Evolutionary conservation across 1,284 basidiomycete species (phyloP), one percentile per base, ranked within the genome.

Genomic region (Golubevia pallescens): DNA sequence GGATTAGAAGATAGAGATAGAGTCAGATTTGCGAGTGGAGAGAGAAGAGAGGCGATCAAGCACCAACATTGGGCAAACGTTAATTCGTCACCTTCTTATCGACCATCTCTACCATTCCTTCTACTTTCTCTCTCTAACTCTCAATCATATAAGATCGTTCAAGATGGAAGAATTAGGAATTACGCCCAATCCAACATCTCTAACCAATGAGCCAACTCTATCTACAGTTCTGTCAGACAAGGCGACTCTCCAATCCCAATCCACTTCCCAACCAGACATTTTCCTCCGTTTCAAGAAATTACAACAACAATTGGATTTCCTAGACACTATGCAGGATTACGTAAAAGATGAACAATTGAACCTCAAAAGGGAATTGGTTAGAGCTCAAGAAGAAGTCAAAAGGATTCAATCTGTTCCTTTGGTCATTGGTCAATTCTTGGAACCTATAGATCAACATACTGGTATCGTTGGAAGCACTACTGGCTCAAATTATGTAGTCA

Each of bases 311-410:
- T 77, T 85, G 56, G 81, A 85, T 58, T 85, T 85, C 62, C 70
- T 85, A 61, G 81, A 79, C 66, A 85, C 82, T 28, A 85, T 85
- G 82, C 79, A 84, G 53, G 67, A 93, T 86, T 99, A 99, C 86
- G 97, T 99, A 87, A 97, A 99, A 85, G 97, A 99, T 79, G 97
- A 99, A 87, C 96, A 98, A 83, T 93, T 93, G 24, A 99, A 98
- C 86, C 90, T 99, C 67, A 97, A 98, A 86, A 92, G 96, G 66
- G 97, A 99, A 87, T 92, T 99, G 66, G 93, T 99, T 73, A 93
- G 97, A 68, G 97, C 97, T 0, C 96, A 99, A 83, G 97, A 99
- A 87, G 97, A 99, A 88, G 97, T 99, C 78, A 98, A 98, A 88
- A 92, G 97, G 65, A 99, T 99, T 84, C 95, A 99, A 88, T 94